These are phyloP conservation scores for Steccherinum ochraceum DNA, from an alignment of 768 basidiomycete genomes.

Conservation along the genomic window DNA sequence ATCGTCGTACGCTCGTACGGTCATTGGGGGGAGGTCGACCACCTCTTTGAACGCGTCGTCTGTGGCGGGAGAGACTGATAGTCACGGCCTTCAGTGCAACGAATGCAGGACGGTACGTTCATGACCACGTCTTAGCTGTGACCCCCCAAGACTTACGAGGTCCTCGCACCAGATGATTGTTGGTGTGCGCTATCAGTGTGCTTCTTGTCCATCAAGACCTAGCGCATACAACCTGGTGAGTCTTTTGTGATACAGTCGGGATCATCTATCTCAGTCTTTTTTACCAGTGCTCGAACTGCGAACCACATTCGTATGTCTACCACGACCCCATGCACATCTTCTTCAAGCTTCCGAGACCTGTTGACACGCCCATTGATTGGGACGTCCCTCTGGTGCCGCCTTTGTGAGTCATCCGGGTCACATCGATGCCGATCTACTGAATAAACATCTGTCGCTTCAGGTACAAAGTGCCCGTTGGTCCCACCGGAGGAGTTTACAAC, in stretches of 20 bases:
- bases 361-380: conserved; percentile 54
- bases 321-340: conserved; percentile 87
- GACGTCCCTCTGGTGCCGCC: conserved; percentile 58
- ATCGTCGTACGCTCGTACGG: conserved; percentile 61
- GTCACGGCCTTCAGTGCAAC: conserved; percentile 59
- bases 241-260: too few species aligned
- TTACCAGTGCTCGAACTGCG: conserved; percentile 72
- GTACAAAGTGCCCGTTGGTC: conserved; percentile 59
- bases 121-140: too few species aligned
- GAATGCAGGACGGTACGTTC: conserved; percentile 49
- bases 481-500: conserved; percentile 33
- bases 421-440: conserved; percentile 6
- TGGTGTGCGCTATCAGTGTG: conserved; percentile 85
- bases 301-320: conserved; percentile 65
- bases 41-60: conserved; percentile 2
- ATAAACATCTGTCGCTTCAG: conserved; percentile 36
- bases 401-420: conserved; percentile 40
- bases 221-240: conserved; percentile 69
- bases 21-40: conserved; percentile 32
- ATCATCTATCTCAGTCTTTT: too few species aligned
- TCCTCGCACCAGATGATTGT: conserved; percentile 73
- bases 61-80: conserved; percentile 22
- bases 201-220: conserved; percentile 76
- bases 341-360: conserved; percentile 79
- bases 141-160: too few species aligned